These are phyloP conservation scores for Colletotrichum tropicicola DNA, from an alignment of 2,329 filamentous ascomycete genomes.

Conservation along the genomic window DNA sequence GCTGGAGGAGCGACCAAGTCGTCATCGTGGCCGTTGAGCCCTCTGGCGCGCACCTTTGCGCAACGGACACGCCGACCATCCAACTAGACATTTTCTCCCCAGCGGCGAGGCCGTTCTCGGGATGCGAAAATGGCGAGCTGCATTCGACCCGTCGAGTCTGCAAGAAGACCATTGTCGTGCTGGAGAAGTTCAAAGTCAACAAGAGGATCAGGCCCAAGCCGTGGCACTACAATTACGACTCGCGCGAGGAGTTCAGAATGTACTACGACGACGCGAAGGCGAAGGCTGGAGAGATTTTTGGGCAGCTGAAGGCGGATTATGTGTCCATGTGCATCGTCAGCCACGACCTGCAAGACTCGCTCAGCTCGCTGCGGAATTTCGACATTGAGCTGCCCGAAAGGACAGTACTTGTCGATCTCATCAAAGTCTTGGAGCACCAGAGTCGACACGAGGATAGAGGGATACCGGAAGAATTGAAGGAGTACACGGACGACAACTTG, in stretches of 20 bases:
- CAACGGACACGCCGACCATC: not conserved
- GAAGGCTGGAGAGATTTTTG: not conserved
- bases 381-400: not conserved
- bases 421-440: not conserved
- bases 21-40: not conserved
- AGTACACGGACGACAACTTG: conserved; percentile 8
- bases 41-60: not conserved
- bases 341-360: not conserved
- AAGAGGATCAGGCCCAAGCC: not conserved
- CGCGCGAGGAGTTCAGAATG: not conserved
- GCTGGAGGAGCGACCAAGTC: not conserved
- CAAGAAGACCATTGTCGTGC: not conserved
- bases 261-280: not conserved
- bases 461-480: not conserved
- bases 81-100: not conserved
- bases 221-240: not conserved
- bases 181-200: not conserved
- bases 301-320: not conserved
- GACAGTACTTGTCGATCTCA: not conserved
- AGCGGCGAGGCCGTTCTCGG: not conserved
- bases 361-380: not conserved
- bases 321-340: not conserved
- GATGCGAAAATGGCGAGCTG: not conserved
- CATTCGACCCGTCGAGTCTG: not conserved
- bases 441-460: not conserved